Evolutionary conservation across 2,329 filamentous ascomycete genomes (phyloP), one percentile per base, ranked within the genome.

Genomic region (Amauroascus verrucosus): DNA sequence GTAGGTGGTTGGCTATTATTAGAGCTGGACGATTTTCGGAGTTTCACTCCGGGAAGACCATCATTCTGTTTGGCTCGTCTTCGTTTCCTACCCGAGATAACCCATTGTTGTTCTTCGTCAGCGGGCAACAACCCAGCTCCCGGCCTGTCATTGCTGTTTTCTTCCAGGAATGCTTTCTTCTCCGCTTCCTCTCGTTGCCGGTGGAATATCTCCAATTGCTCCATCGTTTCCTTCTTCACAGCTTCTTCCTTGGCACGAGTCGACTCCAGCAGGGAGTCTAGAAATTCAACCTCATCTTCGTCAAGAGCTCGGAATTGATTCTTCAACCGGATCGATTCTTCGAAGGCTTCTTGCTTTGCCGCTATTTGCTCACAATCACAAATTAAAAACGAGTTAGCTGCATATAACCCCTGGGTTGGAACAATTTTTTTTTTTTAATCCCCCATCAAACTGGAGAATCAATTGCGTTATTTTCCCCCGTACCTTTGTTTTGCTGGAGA

Each of bases 111-210:
- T 49, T 68, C 68, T 49, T 68, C 68, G 47, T 70, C 66, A 2
- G 61, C 64, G 2, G 65, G 51, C 20, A 61, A n/a, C n/a, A n/a
- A 64, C 1, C 59, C 61, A 3, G 64, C 60, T 40, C 37, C 53
- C 9, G 47, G 49, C 2, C 57, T 41, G 24, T 69, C 63, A 11
- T 59, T 66, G 4, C 65, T 62, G n/a, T 62, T 64, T 20, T 68
- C 65, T 44, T 72, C 71, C 8, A 70, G 54, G 8, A 72, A 61
- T 57, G 67, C 53, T 30, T 69, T 73, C 59, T 75, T 75, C 63
- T 83, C 80, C 0, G 75, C 77, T 57, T 80, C 76, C 57, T 82
- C 78, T 56, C 78, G 79, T 60, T 79, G 77, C 56, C 72, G 74
- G 28, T 79, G 75, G 59, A 84, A 84, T 1, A 71, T 61, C 38